Evolutionary conservation across 2,329 filamentous ascomycete species (phyloP).

Genomic region (Lasiodiplodia sp.): DNA sequence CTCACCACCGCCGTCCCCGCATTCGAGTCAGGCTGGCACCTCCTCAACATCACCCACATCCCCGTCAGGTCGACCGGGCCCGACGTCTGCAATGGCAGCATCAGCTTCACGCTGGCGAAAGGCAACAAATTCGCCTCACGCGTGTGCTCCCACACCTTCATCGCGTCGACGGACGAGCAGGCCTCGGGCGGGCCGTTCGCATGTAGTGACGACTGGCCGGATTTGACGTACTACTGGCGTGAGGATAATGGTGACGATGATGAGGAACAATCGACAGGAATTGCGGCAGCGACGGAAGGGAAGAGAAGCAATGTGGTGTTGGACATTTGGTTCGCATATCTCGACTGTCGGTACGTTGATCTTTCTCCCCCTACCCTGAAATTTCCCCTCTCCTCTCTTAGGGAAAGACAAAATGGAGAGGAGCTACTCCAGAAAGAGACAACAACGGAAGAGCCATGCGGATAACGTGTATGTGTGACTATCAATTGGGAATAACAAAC

Average conservation of each 20-base stretch:
- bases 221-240: conserved; percentile 14
- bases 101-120: not conserved
- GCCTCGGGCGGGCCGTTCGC: conserved; percentile 5
- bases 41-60: conserved; percentile 23
- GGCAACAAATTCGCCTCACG: not conserved
- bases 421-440: not conserved
- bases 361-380: not conserved
- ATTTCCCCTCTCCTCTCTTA: not conserved
- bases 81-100: not conserved
- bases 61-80: not conserved
- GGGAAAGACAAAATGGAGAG: not conserved
- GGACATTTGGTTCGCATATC: conserved; percentile 2
- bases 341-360: conserved; percentile 6
- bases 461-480: too few species aligned
- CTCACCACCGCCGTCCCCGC: not conserved
- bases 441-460: not conserved
- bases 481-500: not conserved
- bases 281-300: not conserved
- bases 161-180: not conserved
- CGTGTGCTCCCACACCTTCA: not conserved
- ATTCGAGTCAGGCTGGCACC: not conserved
- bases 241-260: not conserved
- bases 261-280: too few species aligned
- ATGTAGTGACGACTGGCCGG: conserved; percentile 2
- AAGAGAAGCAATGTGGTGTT: not conserved